phyloP scores from a whole-genome alignment of 1,139 yeast genomes.

The Saccharomycopsis phalli region DNA sequence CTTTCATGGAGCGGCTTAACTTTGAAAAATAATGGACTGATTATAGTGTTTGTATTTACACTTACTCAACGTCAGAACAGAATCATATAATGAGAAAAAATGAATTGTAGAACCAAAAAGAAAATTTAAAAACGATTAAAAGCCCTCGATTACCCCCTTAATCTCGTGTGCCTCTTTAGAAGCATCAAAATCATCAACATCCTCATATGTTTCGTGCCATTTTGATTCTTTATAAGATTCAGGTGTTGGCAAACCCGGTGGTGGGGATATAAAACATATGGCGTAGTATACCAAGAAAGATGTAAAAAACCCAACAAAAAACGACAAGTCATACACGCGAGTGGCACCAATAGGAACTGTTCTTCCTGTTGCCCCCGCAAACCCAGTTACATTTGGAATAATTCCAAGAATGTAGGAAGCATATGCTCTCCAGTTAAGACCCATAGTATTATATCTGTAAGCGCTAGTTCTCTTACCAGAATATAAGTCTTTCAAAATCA shows the following conservation, averaged over 20 bases:
- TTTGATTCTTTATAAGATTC: constrained; percentile 41
- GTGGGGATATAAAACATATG: constrained; percentile 47
- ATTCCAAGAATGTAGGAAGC: constrained; percentile 68
- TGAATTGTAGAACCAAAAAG: too few species aligned
- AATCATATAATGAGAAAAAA: too few species aligned
- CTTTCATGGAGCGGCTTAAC: constrained; percentile 17
- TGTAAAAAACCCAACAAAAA: constrained; percentile 62
- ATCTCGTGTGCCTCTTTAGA: constrained; percentile 10
- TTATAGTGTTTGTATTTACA: too few species aligned
- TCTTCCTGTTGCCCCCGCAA: constrained; percentile 71
- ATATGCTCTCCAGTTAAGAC: constrained; percentile 76
- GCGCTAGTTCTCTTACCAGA: constrained; percentile 36
- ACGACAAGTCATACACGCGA: constrained; percentile 60
- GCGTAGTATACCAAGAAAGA: constrained; percentile 44
- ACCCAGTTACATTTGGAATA: constrained; percentile 78
- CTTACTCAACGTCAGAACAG: too few species aligned
- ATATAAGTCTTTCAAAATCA: constrained; percentile 58
- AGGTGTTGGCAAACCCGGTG: constrained; percentile 47
- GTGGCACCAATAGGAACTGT: constrained; percentile 75
- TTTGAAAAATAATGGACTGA: constrained; percentile 2
- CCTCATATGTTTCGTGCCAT: constrained; percentile 55
- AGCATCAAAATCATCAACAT: constrained; percentile 58
- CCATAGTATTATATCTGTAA: constrained; percentile 55
- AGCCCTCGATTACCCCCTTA: constrained; percentile 5
- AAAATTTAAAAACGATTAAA: not conserved